Evolutionary conservation across 148 eudicot species (phyloP).

Genomic region (Dianthus caryophyllus): DNA sequence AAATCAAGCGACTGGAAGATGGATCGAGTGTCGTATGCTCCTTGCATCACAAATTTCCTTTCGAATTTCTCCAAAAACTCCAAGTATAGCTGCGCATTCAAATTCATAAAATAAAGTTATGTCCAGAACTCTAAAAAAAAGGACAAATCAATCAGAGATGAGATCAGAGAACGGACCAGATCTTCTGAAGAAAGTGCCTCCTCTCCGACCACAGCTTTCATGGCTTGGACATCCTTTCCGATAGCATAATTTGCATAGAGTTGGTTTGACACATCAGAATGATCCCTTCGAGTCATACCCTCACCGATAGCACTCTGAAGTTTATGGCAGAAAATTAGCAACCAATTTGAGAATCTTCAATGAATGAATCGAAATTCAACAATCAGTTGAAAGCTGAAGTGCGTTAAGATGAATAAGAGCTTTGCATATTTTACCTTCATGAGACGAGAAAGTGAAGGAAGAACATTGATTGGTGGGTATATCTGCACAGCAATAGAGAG

Average conservation of each 20-base stretch:
- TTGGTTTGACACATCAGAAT: conserved; percentile 98
- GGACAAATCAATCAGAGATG: background rate
- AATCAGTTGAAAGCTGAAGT: background rate
- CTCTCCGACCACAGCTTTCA: conserved; percentile 99
- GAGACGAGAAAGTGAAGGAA: conserved; percentile 92
- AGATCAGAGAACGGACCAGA: conserved; percentile 41
- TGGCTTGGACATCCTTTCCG: conserved; percentile 99
- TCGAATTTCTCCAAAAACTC: conserved; percentile 97
- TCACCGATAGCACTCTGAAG: conserved; percentile 98
- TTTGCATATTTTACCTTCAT: conserved; percentile 62
- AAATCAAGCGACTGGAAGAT: conserved; percentile 96
- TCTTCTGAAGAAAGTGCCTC: conserved; percentile 99
- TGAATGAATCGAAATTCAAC: background rate
- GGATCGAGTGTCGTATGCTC: conserved; percentile 93
- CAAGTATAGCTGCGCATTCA: conserved; percentile 60
- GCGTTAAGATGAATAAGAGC: background rate
- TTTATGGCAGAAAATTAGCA: background rate
- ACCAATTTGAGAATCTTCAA: background rate
- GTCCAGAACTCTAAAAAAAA: background rate
- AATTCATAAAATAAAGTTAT: background rate
- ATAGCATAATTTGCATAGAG: conserved; percentile 97
- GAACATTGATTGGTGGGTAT: conserved; percentile 96
- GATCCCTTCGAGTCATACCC: conserved; percentile 99
- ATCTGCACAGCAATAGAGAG: conserved; percentile 48
- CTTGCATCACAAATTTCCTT: conserved; percentile 93